A percentile compares a stretch with the other conserved stretches of the same genome.
Evolutionary conservation across 2,329 filamentous ascomycete genomes (phyloP).

Genomic region (Diaporthe sp.): DNA sequence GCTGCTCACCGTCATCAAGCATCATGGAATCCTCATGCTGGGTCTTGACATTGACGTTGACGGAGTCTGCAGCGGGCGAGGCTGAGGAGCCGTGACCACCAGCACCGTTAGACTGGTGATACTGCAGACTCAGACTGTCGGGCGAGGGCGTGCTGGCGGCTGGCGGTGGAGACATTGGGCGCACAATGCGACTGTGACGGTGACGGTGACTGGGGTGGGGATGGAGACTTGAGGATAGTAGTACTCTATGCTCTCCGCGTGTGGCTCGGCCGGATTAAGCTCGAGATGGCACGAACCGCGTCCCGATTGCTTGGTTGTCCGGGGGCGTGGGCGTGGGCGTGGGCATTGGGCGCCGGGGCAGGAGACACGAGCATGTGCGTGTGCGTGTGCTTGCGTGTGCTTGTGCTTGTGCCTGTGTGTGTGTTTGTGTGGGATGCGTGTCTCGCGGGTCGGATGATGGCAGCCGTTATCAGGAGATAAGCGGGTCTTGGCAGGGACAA

Average conservation of each 20-base stretch:
- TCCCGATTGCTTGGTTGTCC: constrained; percentile 31
- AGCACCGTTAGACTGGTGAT: constrained; percentile 16
- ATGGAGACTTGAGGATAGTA: constrained; percentile 10
- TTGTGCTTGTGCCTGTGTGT: background rate
- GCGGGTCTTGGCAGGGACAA: constrained; percentile 30
- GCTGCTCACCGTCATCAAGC: constrained; percentile 36
- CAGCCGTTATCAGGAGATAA: constrained; percentile 32
- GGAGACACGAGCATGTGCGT: constrained; percentile 3
- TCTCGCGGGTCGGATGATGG: constrained; percentile 22
- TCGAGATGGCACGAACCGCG: constrained; percentile 33
- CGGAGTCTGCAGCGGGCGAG: constrained; percentile 35
- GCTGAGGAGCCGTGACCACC: constrained; percentile 28
- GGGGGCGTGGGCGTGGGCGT: background rate
- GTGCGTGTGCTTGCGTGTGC: background rate
- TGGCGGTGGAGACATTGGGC: constrained; percentile 33
- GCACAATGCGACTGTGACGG: constrained; percentile 13
- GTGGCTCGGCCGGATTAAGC: constrained; percentile 29
- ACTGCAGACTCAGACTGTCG: constrained; percentile 23
- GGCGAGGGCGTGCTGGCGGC: constrained; percentile 25
- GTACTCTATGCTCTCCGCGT: background rate
- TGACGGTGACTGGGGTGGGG: constrained; percentile 8
- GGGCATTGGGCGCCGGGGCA: constrained; percentile 5
- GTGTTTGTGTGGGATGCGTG: constrained; percentile 24
- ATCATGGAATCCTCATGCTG: constrained; percentile 35
- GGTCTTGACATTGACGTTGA: constrained; percentile 37